A percentile compares a stretch with the other conserved stretches of the same genome.
These are phyloP conservation scores for Hypoxylon sp. DNA, from an alignment of 2,329 filamentous ascomycete species.

Conservation along the genomic window DNA sequence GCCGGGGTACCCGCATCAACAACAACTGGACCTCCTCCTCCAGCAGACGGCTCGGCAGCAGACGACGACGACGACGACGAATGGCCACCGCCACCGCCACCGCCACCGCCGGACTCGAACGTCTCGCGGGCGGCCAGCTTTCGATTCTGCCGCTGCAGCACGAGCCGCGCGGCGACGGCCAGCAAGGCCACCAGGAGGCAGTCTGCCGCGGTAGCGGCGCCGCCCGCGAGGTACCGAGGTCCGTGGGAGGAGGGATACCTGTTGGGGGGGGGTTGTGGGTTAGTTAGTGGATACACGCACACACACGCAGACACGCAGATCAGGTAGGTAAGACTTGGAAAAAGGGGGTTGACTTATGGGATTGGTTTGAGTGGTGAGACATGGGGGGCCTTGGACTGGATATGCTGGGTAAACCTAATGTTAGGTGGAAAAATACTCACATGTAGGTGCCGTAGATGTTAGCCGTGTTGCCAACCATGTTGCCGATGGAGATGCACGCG, in stretches of 20 bases:
- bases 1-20: constrained; percentile 20
- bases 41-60: background rate
- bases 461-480: constrained; percentile 72
- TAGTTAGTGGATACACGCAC: too few relatives aligned
- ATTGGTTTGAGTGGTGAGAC: too few relatives aligned
- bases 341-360: background rate
- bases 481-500: constrained; percentile 73
- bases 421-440: too few relatives aligned
- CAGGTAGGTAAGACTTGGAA: too few relatives aligned
- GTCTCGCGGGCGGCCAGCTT: constrained; percentile 63
- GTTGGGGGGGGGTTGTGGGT: too few relatives aligned
- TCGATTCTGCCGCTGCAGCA: constrained; percentile 70
- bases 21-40: constrained; percentile 1
- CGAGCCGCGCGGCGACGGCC: constrained; percentile 63
- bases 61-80: constrained; percentile 4
- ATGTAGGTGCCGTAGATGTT: constrained; percentile 62
- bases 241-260: constrained; percentile 54
- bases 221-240: constrained; percentile 63
- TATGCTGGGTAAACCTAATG: too few relatives aligned
- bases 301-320: too few relatives aligned
- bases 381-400: too few relatives aligned
- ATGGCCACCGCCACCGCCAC: constrained; percentile 2
- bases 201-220: constrained; percentile 70
- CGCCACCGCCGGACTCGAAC: constrained; percentile 40
- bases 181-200: constrained; percentile 70